Evolutionary conservation across 805 yeast species (phyloP).

Genomic region (Blastobotrys attinorum): DNA sequence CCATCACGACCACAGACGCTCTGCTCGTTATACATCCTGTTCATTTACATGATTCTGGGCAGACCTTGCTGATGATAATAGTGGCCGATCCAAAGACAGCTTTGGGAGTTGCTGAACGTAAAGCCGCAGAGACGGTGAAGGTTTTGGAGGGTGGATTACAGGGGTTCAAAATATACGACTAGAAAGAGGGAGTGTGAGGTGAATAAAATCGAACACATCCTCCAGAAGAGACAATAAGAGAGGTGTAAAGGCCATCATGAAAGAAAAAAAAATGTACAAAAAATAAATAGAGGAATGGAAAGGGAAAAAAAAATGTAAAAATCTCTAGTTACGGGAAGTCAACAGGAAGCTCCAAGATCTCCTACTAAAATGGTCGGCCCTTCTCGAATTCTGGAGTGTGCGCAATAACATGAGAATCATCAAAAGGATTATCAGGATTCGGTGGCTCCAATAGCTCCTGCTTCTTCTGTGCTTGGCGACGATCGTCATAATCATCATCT

Average conservation of each 20-base stretch:
- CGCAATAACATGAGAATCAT: slow-evolving; percentile 36
- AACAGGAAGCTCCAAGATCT: too few relatives aligned
- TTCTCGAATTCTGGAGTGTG: slow-evolving; percentile 11
- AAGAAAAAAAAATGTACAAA: too few relatives aligned
- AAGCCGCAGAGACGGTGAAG: slow-evolving; percentile 18
- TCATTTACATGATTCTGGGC: slow-evolving; percentile 6
- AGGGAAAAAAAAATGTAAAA: too few relatives aligned
- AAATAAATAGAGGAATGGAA: background rate
- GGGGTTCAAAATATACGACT: slow-evolving; percentile 14
- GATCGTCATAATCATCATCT: slow-evolving; percentile 25
- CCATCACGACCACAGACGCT: slow-evolving; percentile 21
- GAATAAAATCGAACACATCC: background rate
- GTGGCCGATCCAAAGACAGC: slow-evolving; percentile 25
- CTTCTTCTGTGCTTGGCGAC: background rate
- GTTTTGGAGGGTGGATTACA: slow-evolving; percentile 20
- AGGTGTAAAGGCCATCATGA: too few relatives aligned
- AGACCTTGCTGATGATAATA: slow-evolving; percentile 16
- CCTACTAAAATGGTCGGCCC: background rate
- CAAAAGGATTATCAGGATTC: slow-evolving; percentile 41
- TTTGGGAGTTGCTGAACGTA: slow-evolving; percentile 19
- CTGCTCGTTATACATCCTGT: slow-evolving; percentile 15
- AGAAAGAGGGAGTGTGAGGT: background rate
- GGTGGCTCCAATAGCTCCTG: too few relatives aligned
- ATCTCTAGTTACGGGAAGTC: too few relatives aligned
- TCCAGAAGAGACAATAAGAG: too few relatives aligned